Evolutionary conservation across 768 basidiomycete genomes (phyloP), one percentile per base, ranked within the genome.

Genomic region (Pleurotus giganteus): DNA sequence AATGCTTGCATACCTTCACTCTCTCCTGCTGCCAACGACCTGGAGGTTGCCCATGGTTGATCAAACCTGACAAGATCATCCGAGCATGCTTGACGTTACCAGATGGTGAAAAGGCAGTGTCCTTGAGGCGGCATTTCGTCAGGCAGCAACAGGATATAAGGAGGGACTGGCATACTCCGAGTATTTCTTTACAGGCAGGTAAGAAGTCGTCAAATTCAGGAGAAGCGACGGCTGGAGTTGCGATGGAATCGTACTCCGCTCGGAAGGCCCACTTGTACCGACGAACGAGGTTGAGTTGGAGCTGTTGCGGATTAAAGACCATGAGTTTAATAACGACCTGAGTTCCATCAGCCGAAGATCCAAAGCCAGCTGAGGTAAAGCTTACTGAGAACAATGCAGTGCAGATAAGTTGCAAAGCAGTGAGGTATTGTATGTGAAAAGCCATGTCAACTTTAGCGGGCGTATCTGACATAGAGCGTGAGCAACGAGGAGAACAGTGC

Each of bases 201-300:
- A 75, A 70, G 58, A 88, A 85, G n/a, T 69, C 60, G 12, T 72
- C 60, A n/a, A 86, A 71, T 42, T 80, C 75, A 0, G 87, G 87
- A n/a, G 80, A 73, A 0, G 74, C 79, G n/a, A 85, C 63, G 0
- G 76, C 74, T 2, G 73, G 69, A 0, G 66, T 68, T 6, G 73
- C 66, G 8, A 79, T 71, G n/a, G 72, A 69, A 4, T 82, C 79
- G 59, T 89, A 89, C 46, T 81, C 80, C 0, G 76, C 69, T 21
- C 72, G 65, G 58, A 85, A 89, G 0, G 88, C 84, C 90, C 90
- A 92, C 63, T 92, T 92, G 61, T 89, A 89, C 31, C 90, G 78
- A 12, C 84, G 76, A 34, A 75, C 65, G 62, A 86, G 84, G 61
- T 83, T 86, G 39, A 83, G 75, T 21, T 76, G 69, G 59, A 80